Base-by-base conservation (phyloP, 306 rosid genomes). In the Cucumis cinereus region DNA sequence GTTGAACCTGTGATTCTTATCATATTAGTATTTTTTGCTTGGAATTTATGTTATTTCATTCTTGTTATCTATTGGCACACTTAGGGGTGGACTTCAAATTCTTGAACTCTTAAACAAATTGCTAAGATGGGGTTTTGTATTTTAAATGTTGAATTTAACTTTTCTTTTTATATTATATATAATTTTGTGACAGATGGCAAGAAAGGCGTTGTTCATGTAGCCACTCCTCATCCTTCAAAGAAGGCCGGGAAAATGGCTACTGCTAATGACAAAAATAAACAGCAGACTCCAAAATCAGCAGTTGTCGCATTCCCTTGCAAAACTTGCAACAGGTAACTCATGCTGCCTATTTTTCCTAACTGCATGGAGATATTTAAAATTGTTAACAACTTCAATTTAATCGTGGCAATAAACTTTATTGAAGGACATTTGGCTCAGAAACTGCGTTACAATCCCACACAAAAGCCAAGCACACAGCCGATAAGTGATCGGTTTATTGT, bases 191-290 rank as follows among this genome's bases (percentile, higher is more conserved):
- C 82, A 86, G 91, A 83, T 73, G 79, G 84, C 78, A 83, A 80
- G 84, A 87, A 53, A 49, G 75, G 80, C 41, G 82, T 66, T 60
- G 81, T 58, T 76, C 89, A 86, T 74, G 85, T 73, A 45, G 91
- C 86, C 36, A 90, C 96, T 68, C 93, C 93, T 54, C 38, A 90
- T 80, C 96, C 96, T 45, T 77, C 86, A 79, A 90, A 88, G 81
- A 84, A 82, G 82, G 81, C 89, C 58, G 81, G 75, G 56, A 88
- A 86, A 74, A 74, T 72, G 35, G 73, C 85, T 33, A 77, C 79
- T 40, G 82, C 60, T 49, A 76, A 45, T 63, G 84, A 75, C 41
- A 84, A 40, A 58, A 35, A 47, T 40, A 87, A 82, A 77, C 90
- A 41, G 81, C 85, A 87, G 72, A 78, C 86, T 74, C 87, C 89